Percentiles rank a stretch among this genome's conserved stretches.
Conservation (phyloP, 2,329 filamentous ascomycete species). For the Phoma herbarum region DNA sequence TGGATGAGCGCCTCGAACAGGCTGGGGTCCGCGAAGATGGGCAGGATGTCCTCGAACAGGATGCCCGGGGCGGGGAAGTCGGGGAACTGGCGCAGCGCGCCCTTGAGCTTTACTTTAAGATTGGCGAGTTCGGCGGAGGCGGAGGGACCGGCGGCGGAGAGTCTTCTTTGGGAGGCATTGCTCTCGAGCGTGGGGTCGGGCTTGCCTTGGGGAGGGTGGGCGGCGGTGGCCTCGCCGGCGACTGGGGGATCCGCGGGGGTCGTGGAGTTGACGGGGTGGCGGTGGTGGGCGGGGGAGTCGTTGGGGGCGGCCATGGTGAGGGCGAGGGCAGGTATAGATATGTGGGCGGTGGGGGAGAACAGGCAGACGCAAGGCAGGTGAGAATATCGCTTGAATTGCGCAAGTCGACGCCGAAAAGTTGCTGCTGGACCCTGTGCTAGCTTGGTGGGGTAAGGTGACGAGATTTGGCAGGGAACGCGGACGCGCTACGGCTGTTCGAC, state of each 20-base stretch:
- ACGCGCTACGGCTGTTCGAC: conserved; percentile 12
- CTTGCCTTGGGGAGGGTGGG: conserved; percentile 42
- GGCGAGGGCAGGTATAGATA: conserved; percentile 24
- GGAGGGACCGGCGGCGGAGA: conserved; percentile 60
- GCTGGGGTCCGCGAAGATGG: conserved; percentile 82
- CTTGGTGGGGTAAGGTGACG: conserved; percentile 12
- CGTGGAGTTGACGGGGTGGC: conserved; percentile 31
- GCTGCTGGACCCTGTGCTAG: conserved; percentile 16
- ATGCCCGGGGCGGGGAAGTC: conserved; percentile 95
- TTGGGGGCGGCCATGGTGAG: conserved; percentile 44
- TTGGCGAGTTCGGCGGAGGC: conserved; percentile 59
- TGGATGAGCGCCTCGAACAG: conserved; percentile 81
- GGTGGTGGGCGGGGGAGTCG: conserved; percentile 32
- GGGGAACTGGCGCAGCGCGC: conserved; percentile 81
- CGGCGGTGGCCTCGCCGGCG: conserved; percentile 39
- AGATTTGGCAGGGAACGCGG: conserved; percentile 17
- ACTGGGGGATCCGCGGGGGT: conserved; percentile 30
- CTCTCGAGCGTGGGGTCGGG: conserved; percentile 48
- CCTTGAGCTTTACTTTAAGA: conserved; percentile 74
- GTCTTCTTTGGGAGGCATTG: conserved; percentile 59
- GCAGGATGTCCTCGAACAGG: conserved; percentile 97
- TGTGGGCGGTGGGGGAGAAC: conserved; percentile 22
- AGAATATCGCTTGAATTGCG: conserved; percentile 25
- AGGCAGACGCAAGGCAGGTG: conserved; percentile 28
- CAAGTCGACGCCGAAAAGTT: conserved; percentile 21